phyloP scores from a whole-genome alignment of 2,329 filamentous ascomycete species.

The Trichoderma sp. region DNA sequence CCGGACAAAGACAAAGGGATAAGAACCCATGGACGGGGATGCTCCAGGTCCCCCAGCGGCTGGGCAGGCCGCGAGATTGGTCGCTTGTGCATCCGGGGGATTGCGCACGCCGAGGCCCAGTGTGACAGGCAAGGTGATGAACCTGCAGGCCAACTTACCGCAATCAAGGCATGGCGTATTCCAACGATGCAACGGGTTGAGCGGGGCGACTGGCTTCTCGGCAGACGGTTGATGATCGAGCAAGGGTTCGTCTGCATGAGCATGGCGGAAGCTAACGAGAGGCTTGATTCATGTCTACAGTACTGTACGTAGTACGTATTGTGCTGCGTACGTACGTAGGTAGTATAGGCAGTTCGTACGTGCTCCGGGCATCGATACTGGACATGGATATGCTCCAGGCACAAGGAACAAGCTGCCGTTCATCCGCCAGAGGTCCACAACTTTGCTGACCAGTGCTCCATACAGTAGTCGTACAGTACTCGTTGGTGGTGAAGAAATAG shows the following conservation, averaged over 20 bases:
- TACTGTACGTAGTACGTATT: background rate
- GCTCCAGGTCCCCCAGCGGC: conserved; percentile 36
- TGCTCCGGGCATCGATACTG: no score
- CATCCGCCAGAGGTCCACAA: background rate
- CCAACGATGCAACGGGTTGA: background rate
- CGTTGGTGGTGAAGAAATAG: background rate
- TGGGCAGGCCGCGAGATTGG: conserved; percentile 52
- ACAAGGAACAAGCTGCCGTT: no score
- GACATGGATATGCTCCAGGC: no score
- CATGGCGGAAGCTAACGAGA: conserved; percentile 8
- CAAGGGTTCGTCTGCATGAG: conserved; percentile 7
- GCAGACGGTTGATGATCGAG: conserved; percentile 13
- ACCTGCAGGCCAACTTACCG: conserved; percentile 22
- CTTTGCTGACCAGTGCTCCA: background rate
- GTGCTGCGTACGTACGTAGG: background rate
- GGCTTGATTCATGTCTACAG: background rate
- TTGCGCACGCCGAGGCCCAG: conserved; percentile 18
- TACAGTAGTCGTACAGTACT: background rate
- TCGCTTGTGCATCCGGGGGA: conserved; percentile 28
- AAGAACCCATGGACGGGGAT: conserved; percentile 1
- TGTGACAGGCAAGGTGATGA: conserved; percentile 21
- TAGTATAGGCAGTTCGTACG: no score
- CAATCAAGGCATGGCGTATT: background rate
- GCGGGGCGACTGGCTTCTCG: conserved; percentile 5
- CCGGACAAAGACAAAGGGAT: conserved; percentile 10